A percentile compares a stretch with the other conserved stretches of the same genome.
These are phyloP conservation scores for Colletotrichum tabaci DNA, from an alignment of 2,329 filamentous ascomycete species.

Conservation along the genomic window DNA sequence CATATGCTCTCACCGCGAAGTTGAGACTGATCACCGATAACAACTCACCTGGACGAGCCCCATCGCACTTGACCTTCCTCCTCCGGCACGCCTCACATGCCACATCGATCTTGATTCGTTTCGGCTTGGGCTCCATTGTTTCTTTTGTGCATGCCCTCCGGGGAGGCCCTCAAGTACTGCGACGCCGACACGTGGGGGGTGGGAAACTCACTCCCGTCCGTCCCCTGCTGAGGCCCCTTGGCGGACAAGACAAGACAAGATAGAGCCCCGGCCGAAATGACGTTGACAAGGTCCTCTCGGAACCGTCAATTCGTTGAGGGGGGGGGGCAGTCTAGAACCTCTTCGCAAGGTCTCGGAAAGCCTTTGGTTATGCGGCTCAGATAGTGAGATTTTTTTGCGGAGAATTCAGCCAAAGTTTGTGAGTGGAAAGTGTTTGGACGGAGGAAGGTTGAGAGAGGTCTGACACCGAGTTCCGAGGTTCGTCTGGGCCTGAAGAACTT, in stretches of 20 bases:
- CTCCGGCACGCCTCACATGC: conserved; percentile 60
- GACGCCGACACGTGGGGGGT: neutral
- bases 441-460: conserved; percentile 9
- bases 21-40: conserved; percentile 9
- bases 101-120: conserved; percentile 60
- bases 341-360: conserved; percentile 31
- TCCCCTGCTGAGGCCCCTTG: neutral
- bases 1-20: neutral
- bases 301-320: neutral
- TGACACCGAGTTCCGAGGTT: conserved; percentile 33
- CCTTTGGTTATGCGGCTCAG: conserved; percentile 4
- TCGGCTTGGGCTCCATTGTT: conserved; percentile 46
- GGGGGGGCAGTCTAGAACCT: conserved; percentile 1
- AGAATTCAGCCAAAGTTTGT: conserved; percentile 18
- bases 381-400: conserved; percentile 19
- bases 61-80: conserved; percentile 61
- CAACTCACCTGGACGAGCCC: conserved; percentile 53
- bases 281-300: conserved; percentile 14
- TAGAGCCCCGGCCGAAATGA: conserved; percentile 10
- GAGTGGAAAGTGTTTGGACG: conserved; percentile 25
- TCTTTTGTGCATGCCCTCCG: conserved; percentile 2
- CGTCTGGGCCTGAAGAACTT: neutral
- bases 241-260: neutral
- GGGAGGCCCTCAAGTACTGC: neutral
- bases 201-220: too few species aligned